Evolutionary conservation across 108 stramenopile species (phyloP), one percentile per base, ranked within the genome.

Genomic region (Aurantiochytrium sp.): DNA sequence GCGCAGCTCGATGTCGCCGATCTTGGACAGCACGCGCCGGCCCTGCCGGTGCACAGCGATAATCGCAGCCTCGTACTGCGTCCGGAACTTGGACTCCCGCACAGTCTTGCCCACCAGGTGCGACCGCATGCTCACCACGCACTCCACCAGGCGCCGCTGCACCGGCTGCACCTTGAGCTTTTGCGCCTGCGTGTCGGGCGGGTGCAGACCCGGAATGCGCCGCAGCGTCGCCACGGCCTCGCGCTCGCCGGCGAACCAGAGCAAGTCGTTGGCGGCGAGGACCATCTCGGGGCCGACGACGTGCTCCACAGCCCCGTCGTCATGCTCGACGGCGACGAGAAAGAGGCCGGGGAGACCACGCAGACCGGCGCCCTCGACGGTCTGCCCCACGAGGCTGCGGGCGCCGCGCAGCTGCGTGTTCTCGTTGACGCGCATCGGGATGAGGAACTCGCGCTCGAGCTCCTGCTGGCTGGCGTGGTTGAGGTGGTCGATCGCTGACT

Each of bases 11-110:
- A 81, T 81, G 2, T 81, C 73, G n/a, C 73, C 73, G 32, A 81
- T 81, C 73, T 81, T 81, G 39, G 73, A 81, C 42, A 81, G 73
- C 39, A 81, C 73, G n/a, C 73, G 73, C n/a, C 45, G 73, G 32
- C 73, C 73, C 1, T 81, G 73, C 8, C 73, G 73, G 24, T 81
- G 73, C 39, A 81, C 73, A 81, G 73, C 73, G 12, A 81, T 81
- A 48, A 81, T 81, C 0, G 73, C 73, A 15, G 73, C 73, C 24
- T 81, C 73, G 3, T 81, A 81, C 42, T 27, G 45, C 6, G 73
- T 81, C 19, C 73, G 73, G 32, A 81, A 81, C 45, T 81, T 81
- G 45, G 42, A 41, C 73, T 81, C 73, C 19, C 73, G 73, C 21
- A 81, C 73, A 6, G 73, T 81, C 73, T 81, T 81, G n/a, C 73